Percentiles rank a stretch among this genome's conserved stretches.
These are phyloP conservation scores for Coniella lustricola DNA, from an alignment of 2,329 filamentous ascomycete species.

Conservation along the genomic window DNA sequence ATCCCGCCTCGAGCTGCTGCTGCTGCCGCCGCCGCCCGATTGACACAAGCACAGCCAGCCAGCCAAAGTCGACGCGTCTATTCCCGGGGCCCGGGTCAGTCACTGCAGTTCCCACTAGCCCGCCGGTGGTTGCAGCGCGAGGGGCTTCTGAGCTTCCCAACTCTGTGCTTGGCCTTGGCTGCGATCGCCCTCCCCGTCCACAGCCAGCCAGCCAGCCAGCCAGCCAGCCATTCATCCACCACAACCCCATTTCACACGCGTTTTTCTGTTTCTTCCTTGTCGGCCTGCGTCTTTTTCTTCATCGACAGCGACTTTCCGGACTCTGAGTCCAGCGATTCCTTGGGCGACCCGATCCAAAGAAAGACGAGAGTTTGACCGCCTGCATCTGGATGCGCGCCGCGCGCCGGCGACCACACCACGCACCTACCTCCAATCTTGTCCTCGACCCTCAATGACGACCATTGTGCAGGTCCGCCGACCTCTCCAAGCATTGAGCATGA, in stretches of 20 bases:
- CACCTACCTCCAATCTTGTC: too few relatives aligned
- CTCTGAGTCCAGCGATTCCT: too few relatives aligned
- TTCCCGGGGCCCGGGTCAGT: neutral
- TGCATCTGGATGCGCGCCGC: slow-evolving; percentile 7
- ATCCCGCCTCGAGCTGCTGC: slow-evolving; percentile 5
- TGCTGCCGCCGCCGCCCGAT: neutral
- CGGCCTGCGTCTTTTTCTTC: too few relatives aligned
- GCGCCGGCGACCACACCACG: neutral
- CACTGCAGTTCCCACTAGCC: neutral
- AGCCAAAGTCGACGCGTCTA: slow-evolving; percentile 12
- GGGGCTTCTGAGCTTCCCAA: neutral
- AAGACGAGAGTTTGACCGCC: neutral
- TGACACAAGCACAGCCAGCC: neutral
- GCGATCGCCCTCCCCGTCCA: neutral
- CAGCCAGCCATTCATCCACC: too few relatives aligned
- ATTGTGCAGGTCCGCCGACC: slow-evolving; percentile 57
- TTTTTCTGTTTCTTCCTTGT: too few relatives aligned
- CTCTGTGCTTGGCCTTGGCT: neutral
- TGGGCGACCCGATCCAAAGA: too few relatives aligned
- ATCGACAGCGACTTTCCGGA: too few relatives aligned
- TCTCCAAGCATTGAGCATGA: slow-evolving; percentile 64
- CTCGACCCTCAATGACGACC: slow-evolving; percentile 59
- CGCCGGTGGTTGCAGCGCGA: too few relatives aligned
- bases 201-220: too few relatives aligned
- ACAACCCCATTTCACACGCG: too few relatives aligned